Evolutionary conservation across 306 rosid genomes (phyloP).

Genomic region (Astragalus membranaceus): DNA sequence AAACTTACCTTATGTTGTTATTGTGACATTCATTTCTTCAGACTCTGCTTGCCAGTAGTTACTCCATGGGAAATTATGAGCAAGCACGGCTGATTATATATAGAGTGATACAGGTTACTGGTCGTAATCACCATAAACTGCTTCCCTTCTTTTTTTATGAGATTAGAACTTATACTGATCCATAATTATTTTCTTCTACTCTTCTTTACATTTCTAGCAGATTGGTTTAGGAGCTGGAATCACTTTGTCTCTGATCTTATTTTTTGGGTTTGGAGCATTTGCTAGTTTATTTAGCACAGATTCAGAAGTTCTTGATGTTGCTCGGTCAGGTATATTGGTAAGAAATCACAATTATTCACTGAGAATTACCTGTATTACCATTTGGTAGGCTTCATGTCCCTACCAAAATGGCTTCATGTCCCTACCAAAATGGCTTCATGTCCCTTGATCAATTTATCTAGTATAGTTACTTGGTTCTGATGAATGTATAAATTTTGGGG

Average conservation of each 20-base stretch:
- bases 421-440: too few species aligned
- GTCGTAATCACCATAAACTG: constrained; percentile 1
- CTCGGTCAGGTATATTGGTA: constrained; percentile 80
- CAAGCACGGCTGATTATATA: constrained; percentile 60
- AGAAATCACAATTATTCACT: constrained; percentile 23
- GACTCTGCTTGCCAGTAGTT: constrained; percentile 81
- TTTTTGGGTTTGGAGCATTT: constrained; percentile 70
- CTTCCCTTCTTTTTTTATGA: background rate
- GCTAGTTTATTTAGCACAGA: constrained; percentile 74
- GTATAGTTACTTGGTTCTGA: background rate
- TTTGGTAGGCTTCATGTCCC: background rate
- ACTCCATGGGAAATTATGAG: constrained; percentile 66
- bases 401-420: too few species aligned
- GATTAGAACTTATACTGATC: constrained; percentile 20
- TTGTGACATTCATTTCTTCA: constrained; percentile 27
- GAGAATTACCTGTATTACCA: background rate
- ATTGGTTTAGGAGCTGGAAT: constrained; percentile 68
- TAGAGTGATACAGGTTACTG: constrained; percentile 69
- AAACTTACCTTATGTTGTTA: constrained; percentile 11
- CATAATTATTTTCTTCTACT: constrained; percentile 7
- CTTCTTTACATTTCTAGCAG: constrained; percentile 36
- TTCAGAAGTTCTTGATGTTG: constrained; percentile 61
- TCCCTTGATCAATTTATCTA: background rate
- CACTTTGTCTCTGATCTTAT: constrained; percentile 56
- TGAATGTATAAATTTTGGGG: background rate